A percentile compares a stretch with the other conserved stretches of the same genome.
phyloP scores from a whole-genome alignment of 306 rosid species.

The Rosa persica region DNA sequence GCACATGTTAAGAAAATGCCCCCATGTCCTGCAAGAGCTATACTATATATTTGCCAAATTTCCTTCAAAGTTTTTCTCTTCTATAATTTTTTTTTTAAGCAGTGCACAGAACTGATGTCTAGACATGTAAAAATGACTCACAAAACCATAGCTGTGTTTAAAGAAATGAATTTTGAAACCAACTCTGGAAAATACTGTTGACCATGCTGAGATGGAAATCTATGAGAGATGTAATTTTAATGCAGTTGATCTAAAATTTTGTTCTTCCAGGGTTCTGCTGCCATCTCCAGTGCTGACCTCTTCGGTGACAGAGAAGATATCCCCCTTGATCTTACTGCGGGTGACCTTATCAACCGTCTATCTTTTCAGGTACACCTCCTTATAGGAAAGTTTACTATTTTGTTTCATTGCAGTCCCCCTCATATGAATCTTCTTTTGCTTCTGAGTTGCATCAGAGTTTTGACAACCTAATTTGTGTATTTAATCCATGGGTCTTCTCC shows the following conservation, averaged over 20 bases:
- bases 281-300: conserved; percentile 89
- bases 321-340: conserved; percentile 58
- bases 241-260: conserved; percentile 12
- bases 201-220: not conserved
- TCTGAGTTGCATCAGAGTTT: not conserved
- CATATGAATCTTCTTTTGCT: not conserved
- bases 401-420: not conserved
- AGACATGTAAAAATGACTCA: not conserved
- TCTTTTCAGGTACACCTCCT: conserved; percentile 59
- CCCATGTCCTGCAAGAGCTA: not conserved
- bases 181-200: not conserved
- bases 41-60: not conserved
- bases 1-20: too few relatives aligned
- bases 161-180: not conserved
- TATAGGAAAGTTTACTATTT: not conserved
- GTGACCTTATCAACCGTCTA: conserved; percentile 68
- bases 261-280: conserved; percentile 60
- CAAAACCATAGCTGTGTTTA: not conserved
- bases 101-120: not conserved
- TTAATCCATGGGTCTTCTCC: not conserved
- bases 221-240: not conserved
- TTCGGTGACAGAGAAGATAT: conserved; percentile 57
- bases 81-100: not conserved
- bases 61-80: too few relatives aligned
- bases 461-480: not conserved